phyloP scores from a whole-genome alignment of 805 yeast species.

The Candida sithepensis region DNA sequence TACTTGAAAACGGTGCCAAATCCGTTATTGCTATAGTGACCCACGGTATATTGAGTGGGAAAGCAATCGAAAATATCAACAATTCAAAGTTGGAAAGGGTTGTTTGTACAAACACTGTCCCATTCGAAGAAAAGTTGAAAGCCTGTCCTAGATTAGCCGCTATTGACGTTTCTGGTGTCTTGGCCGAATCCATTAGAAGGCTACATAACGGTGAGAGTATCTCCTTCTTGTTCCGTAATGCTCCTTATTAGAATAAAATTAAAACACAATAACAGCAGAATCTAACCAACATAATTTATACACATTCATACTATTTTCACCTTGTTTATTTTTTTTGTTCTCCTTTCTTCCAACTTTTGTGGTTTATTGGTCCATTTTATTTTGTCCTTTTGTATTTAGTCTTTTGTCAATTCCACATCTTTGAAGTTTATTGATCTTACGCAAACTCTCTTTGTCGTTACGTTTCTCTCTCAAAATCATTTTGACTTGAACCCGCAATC shows the following conservation, averaged over 20 bases:
- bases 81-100: conserved; percentile 64
- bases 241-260: conserved; percentile 44
- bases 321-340: too few species aligned
- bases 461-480: too few species aligned
- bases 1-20: conserved; percentile 64
- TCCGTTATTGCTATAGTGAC: conserved; percentile 79
- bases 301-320: too few species aligned
- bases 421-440: too few species aligned
- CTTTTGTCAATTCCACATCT: too few species aligned
- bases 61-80: conserved; percentile 68
- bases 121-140: conserved; percentile 60
- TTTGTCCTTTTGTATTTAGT: too few species aligned
- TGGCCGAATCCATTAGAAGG: conserved; percentile 82
- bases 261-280: too few species aligned
- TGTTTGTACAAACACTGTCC: conserved; percentile 79
- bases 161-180: conserved; percentile 67
- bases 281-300: too few species aligned
- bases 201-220: conserved; percentile 86
- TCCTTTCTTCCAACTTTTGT: too few species aligned
- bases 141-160: conserved; percentile 61
- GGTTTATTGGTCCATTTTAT: too few species aligned
- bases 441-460: too few species aligned
- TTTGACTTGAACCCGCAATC: too few species aligned
- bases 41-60: conserved; percentile 75
- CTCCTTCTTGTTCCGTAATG: conserved; percentile 70